Evolutionary conservation across 805 yeast genomes (phyloP).

Genomic region (Candida sphagnicola): DNA sequence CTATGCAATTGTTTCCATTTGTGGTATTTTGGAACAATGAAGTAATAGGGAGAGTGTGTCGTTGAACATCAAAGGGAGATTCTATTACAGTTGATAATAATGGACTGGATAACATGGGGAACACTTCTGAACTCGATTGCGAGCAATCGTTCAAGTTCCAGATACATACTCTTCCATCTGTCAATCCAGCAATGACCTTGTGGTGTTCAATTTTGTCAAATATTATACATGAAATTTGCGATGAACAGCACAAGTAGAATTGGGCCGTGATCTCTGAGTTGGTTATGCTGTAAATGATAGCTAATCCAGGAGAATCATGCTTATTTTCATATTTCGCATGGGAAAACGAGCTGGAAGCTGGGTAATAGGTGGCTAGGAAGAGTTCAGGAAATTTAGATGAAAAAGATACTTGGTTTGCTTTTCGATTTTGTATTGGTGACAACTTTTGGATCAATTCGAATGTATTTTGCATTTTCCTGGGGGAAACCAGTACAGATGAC

Average conservation of each 20-base stretch:
- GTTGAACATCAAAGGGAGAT: slow-evolving; percentile 4
- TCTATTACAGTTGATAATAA: background rate
- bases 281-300: slow-evolving; percentile 30
- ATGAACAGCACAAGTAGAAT: slow-evolving; percentile 36
- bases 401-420: background rate
- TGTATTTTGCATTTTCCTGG: background rate
- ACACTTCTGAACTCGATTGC: background rate
- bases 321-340: slow-evolving; percentile 11
- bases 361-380: background rate
- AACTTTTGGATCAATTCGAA: background rate
- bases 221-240: slow-evolving; percentile 34
- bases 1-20: slow-evolving; percentile 17
- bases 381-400: background rate
- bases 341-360: background rate
- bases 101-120: slow-evolving; percentile 8
- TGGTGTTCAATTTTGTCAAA: slow-evolving; percentile 37
- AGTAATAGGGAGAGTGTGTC: slow-evolving; percentile 20
- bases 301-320: slow-evolving; percentile 18
- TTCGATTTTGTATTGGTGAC: background rate
- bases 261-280: slow-evolving; percentile 21
- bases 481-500: too few relatives aligned
- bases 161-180: slow-evolving; percentile 46
- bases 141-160: slow-evolving; percentile 39
- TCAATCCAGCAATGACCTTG: slow-evolving; percentile 45
- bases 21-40: slow-evolving; percentile 18